phyloP scores from a whole-genome alignment of 805 yeast genomes.

The Tetrapisispora nanseiensis region DNA sequence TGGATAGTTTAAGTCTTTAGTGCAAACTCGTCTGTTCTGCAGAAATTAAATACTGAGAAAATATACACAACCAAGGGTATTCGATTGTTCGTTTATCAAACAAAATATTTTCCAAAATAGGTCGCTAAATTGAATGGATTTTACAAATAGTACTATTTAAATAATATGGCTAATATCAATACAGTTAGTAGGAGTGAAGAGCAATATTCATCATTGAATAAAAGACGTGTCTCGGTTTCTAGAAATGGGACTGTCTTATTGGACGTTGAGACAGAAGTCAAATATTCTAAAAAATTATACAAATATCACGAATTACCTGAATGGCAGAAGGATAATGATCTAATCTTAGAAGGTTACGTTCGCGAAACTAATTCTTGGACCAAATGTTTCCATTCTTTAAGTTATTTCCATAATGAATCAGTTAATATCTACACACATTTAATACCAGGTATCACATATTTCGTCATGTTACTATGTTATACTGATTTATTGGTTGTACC shows the following conservation, averaged over 20 bases:
- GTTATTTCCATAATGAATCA: conserved; percentile 60
- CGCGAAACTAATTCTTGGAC: conserved; percentile 33
- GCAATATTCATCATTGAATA: background rate
- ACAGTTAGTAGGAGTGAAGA: conserved; percentile 2
- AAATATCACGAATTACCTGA: conserved; percentile 30
- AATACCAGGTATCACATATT: conserved; percentile 31
- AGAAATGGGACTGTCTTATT: conserved; percentile 3
- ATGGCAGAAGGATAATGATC: conserved; percentile 75
- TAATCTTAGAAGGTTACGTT: conserved; percentile 55
- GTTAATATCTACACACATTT: conserved; percentile 65
- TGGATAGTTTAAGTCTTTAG: too few relatives aligned
- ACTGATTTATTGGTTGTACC: conserved; percentile 26
- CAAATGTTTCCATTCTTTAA: conserved; percentile 30
- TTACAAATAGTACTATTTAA: too few relatives aligned
- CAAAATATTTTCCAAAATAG: too few relatives aligned
- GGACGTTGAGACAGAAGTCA: background rate
- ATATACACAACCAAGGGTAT: too few relatives aligned
- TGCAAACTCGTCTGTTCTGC: too few relatives aligned
- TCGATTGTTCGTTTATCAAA: too few relatives aligned
- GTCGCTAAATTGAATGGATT: too few relatives aligned
- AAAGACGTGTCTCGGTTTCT: conserved; percentile 1
- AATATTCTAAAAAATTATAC: background rate
- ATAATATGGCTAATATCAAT: conserved; percentile 22
- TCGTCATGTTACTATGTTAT: conserved; percentile 19
- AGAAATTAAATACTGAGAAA: too few relatives aligned